Conservation (phyloP, 345 rosid genomes). For the Jatropha curcas region DNA sequence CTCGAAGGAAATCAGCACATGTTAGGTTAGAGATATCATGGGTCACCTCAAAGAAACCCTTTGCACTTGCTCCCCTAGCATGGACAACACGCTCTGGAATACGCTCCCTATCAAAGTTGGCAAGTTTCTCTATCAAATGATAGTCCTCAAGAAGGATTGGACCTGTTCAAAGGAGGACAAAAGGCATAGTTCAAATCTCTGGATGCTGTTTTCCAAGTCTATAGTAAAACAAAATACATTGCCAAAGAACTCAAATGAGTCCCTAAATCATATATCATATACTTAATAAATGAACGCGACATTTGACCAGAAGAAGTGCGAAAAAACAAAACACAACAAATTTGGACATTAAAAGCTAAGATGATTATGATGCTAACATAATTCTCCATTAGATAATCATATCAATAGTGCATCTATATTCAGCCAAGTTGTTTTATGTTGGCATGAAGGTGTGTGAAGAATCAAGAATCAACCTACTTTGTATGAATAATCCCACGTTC, state of each 20-base stretch:
- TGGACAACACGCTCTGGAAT: constrained; percentile 99
- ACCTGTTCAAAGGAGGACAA: constrained; percentile 42
- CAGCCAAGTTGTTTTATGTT: background rate
- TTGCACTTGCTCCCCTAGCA: constrained; percentile 98
- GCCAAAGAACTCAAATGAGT: background rate
- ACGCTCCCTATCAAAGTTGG: constrained; percentile 89
- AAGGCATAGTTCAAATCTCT: background rate
- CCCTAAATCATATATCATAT: background rate
- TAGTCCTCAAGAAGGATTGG: constrained; percentile 97
- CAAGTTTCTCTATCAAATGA: constrained; percentile 87
- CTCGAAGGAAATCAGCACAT: constrained; percentile 94
- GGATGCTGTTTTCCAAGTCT: background rate
- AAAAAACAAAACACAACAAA: background rate
- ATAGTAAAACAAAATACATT: background rate
- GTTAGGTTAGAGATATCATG: constrained; percentile 76
- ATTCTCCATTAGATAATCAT: background rate
- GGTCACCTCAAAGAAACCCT: constrained; percentile 98
- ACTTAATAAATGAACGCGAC: background rate
- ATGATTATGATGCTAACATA: background rate
- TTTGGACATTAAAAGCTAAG: background rate
- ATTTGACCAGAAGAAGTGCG: background rate
- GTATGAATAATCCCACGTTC: background rate
- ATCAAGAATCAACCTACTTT: background rate
- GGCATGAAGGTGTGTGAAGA: background rate
- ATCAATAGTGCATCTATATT: background rate